These are phyloP conservation scores for Glomus cerebriforme DNA, from an alignment of 192 early-diverging fungal species.

Conservation along the genomic window DNA sequence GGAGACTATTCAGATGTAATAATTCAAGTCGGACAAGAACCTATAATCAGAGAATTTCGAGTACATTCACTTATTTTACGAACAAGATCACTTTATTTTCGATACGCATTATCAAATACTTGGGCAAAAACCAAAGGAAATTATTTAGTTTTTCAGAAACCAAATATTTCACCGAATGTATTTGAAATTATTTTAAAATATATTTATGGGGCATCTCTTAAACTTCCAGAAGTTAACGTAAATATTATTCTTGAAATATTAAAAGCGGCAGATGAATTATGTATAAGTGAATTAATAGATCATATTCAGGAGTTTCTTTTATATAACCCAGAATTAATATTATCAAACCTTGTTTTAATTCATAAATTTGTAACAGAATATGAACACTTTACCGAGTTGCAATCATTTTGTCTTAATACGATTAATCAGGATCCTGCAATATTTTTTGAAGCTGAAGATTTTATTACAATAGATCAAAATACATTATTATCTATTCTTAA, in stretches of 20 bases:
- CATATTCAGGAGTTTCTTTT: background rate
- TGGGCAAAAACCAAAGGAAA: background rate
- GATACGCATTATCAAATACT: background rate
- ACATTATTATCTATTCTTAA: background rate
- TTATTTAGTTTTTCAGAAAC: background rate
- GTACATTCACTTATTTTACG: conserved; percentile 7
- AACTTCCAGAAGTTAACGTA: background rate
- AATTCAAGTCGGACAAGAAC: conserved; percentile 2
- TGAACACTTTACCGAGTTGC: background rate
- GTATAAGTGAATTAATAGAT: background rate
- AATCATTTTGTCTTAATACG: background rate
- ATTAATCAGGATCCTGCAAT: background rate
- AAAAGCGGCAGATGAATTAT: background rate
- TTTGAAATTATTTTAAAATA: background rate
- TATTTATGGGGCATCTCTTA: background rate
- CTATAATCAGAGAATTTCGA: background rate
- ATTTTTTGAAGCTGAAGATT: background rate
- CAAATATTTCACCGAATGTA: background rate
- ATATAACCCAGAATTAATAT: background rate
- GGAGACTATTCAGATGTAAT: conserved; percentile 3
- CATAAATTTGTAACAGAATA: background rate
- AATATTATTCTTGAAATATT: background rate
- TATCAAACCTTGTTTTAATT: background rate
- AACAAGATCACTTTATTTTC: conserved; percentile 4
- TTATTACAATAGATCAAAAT: background rate